Conservation (phyloP, 805 yeast species). For the Yarrowia sp. region DNA sequence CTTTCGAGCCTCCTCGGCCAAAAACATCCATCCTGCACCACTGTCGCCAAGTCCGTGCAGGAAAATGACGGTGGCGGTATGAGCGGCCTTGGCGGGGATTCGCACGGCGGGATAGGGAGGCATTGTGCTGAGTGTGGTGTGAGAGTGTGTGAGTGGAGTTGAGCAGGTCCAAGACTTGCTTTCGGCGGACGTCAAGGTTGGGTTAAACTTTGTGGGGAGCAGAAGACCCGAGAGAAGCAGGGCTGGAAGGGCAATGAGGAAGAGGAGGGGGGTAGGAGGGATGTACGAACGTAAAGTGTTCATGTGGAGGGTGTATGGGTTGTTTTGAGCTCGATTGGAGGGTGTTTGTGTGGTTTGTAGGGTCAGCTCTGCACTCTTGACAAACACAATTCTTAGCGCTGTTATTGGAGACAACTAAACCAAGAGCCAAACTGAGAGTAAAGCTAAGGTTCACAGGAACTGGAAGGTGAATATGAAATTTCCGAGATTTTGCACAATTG, state of each 20-base stretch:
- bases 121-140: not conserved
- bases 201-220: conserved; percentile 12
- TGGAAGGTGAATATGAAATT: too few relatives aligned
- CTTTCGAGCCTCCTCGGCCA: conserved; percentile 57
- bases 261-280: not conserved
- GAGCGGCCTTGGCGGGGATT: conserved; percentile 44
- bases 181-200: not conserved
- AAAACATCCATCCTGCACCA: conserved; percentile 85
- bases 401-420: not conserved
- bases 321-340: not conserved
- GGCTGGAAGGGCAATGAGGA: too few relatives aligned
- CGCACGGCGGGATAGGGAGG: conserved; percentile 24
- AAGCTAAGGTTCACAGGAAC: too few relatives aligned
- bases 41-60: conserved; percentile 91
- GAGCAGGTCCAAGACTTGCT: too few relatives aligned
- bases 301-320: too few relatives aligned
- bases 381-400: not conserved
- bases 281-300: too few relatives aligned
- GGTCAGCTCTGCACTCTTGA: not conserved
- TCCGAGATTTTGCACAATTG: too few relatives aligned
- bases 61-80: conserved; percentile 67
- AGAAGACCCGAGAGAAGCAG: too few relatives aligned
- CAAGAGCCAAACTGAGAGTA: too few relatives aligned
- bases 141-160: not conserved
- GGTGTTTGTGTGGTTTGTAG: not conserved